These are phyloP conservation scores for Ceratobasidium sp. DNA, from an alignment of 1,284 basidiomycete species.

Conservation along the genomic window DNA sequence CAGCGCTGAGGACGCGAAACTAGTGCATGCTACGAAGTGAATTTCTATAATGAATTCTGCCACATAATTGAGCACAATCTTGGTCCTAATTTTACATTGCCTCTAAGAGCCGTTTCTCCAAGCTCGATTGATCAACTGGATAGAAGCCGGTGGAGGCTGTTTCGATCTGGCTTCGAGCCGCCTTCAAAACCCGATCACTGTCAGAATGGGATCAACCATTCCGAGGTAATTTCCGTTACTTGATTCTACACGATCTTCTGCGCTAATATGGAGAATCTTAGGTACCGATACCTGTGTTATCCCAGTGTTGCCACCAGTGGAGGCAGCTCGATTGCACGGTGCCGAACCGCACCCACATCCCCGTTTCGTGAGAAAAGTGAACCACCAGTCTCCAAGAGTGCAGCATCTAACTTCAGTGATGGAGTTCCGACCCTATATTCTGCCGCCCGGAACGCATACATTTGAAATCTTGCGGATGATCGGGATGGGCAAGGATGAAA, in stretches of 20 bases:
- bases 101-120: constrained; percentile 60
- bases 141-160: constrained; percentile 65
- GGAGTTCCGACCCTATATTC: neutral
- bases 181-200: constrained; percentile 67
- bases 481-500: neutral
- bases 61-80: constrained; percentile 63
- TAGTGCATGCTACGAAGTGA: constrained; percentile 70
- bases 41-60: constrained; percentile 71
- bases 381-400: no score
- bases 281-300: constrained; percentile 79
- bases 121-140: constrained; percentile 59
- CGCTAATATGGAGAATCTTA: no score
- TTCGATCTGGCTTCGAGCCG: constrained; percentile 63
- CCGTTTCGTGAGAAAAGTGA: neutral
- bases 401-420: no score
- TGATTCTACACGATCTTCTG: neutral
- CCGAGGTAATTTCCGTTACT: constrained; percentile 55
- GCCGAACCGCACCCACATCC: constrained; percentile 62
- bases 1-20: no score
- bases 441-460: constrained; percentile 11
- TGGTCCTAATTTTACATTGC: constrained; percentile 49
- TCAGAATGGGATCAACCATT: constrained; percentile 76
- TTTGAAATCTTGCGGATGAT: constrained; percentile 14
- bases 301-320: constrained; percentile 71
- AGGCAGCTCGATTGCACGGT: constrained; percentile 55